Conservation (phyloP, 345 rosid species). For the Murraya koenigii region DNA sequence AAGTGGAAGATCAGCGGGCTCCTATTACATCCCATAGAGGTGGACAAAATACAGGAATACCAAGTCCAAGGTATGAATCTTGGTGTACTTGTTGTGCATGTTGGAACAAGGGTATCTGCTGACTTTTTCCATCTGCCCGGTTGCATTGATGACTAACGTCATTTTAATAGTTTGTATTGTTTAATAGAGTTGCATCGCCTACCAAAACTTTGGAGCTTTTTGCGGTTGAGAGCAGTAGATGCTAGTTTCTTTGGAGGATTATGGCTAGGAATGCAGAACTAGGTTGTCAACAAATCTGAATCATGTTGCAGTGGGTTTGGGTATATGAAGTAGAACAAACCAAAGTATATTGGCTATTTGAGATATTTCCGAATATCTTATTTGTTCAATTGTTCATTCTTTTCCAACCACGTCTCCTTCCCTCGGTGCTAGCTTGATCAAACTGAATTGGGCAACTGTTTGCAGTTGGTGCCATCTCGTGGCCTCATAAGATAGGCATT, state of each 20-base stretch:
- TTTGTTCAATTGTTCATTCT: background rate
- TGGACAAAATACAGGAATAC: slow-evolving; percentile 46
- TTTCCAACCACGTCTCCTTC: background rate
- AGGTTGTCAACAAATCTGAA: background rate
- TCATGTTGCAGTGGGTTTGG: background rate
- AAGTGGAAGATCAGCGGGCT: slow-evolving; percentile 57
- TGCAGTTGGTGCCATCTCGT: background rate
- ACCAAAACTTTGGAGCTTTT: background rate
- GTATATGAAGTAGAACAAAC: background rate
- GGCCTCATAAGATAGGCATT: background rate
- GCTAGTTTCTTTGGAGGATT: background rate
- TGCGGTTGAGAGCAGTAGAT: slow-evolving; percentile 1
- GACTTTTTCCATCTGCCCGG: background rate
- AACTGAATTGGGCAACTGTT: background rate
- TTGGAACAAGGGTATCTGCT: background rate
- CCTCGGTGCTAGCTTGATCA: background rate
- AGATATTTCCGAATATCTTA: background rate
- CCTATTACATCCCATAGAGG: slow-evolving; percentile 50
- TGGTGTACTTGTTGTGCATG: background rate
- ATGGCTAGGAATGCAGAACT: background rate
- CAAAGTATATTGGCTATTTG: background rate
- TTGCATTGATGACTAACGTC: background rate
- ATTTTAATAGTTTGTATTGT: background rate
- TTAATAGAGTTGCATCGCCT: background rate
- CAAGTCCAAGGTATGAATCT: slow-evolving; percentile 62